Conservation (phyloP, 805 yeast species). For the Barnettozyma sp. region DNA sequence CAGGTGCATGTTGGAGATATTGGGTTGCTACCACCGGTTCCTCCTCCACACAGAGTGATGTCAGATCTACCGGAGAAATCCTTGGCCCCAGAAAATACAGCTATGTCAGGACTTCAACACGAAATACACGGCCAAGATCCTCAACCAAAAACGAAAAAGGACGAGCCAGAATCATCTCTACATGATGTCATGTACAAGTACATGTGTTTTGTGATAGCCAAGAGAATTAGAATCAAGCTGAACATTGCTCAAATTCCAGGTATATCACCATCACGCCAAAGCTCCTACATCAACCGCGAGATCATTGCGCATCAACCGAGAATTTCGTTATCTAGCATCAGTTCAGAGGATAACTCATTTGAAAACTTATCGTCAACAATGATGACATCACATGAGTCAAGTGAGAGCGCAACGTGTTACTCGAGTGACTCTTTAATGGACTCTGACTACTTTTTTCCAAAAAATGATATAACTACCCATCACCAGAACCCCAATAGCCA, state of each 20-base stretch:
- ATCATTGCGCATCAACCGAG: neutral
- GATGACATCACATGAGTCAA: slow-evolving; percentile 1
- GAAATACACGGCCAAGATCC: slow-evolving; percentile 2
- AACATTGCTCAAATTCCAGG: slow-evolving; percentile 3
- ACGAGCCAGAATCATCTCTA: slow-evolving; percentile 8
- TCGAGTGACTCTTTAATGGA: slow-evolving; percentile 1
- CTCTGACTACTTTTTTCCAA: too few relatives aligned
- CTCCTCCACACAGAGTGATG: slow-evolving; percentile 21
- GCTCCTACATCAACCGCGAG: slow-evolving; percentile 5
- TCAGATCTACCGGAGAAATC: slow-evolving; percentile 2
- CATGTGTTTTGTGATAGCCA: slow-evolving; percentile 17
- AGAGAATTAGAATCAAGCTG: slow-evolving; percentile 22
- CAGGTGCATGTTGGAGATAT: slow-evolving; percentile 1
- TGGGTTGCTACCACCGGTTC: slow-evolving; percentile 15
- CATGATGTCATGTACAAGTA: slow-evolving; percentile 8
- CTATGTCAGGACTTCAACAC: neutral
- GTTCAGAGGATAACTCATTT: neutral
- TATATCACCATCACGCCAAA: slow-evolving; percentile 6
- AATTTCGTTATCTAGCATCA: neutral
- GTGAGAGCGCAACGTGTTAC: neutral
- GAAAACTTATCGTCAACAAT: too few relatives aligned
- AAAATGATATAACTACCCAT: neutral
- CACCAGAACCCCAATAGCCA: neutral
- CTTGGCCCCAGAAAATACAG: neutral
- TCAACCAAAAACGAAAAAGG: slow-evolving; percentile 9